These are phyloP conservation scores for Suhomyces wounanorum DNA, from an alignment of 1,139 yeast genomes.

Conservation along the genomic window DNA sequence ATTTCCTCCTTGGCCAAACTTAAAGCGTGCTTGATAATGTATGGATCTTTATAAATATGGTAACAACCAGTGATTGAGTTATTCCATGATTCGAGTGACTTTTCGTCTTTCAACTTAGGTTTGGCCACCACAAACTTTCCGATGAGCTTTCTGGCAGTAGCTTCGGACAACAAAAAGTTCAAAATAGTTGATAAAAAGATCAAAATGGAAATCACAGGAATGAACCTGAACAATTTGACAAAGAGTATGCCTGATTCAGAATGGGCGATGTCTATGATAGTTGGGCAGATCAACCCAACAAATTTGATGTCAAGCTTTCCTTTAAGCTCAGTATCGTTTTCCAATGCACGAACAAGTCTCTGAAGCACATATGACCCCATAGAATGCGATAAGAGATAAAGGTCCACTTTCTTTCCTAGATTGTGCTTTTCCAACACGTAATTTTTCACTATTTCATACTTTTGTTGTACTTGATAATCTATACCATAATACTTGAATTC, in stretches of 20 bases:
- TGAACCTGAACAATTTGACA: constrained; percentile 26
- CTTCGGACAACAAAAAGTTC: constrained; percentile 24
- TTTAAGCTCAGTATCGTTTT: constrained; percentile 23
- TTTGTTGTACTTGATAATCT: constrained; percentile 56
- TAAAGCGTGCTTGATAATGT: constrained; percentile 53
- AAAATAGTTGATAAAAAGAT: constrained; percentile 25
- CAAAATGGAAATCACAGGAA: constrained; percentile 38
- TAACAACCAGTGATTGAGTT: constrained; percentile 47
- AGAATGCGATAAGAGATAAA: constrained; percentile 60
- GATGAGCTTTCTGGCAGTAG: constrained; percentile 24
- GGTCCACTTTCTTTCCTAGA: constrained; percentile 27
- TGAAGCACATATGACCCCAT: constrained; percentile 62
- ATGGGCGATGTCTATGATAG: constrained; percentile 55
- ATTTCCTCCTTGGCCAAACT: constrained; percentile 61
- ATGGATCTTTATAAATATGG: constrained; percentile 40
- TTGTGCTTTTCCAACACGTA: constrained; percentile 20
- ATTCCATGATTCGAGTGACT: constrained; percentile 30
- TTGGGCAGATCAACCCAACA: constrained; percentile 66
- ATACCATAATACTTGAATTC: constrained; percentile 33
- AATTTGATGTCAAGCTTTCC: constrained; percentile 32
- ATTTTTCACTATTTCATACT: constrained; percentile 37
- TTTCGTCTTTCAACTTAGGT: constrained; percentile 22
- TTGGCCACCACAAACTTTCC: constrained; percentile 23
- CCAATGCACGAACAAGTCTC: constrained; percentile 38
- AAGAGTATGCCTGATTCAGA: constrained; percentile 53